Percentiles rank a stretch among this genome's conserved stretches.
These are phyloP conservation scores for Xerocomellus intermedius DNA, from an alignment of 768 basidiomycete genomes.

Conservation along the genomic window DNA sequence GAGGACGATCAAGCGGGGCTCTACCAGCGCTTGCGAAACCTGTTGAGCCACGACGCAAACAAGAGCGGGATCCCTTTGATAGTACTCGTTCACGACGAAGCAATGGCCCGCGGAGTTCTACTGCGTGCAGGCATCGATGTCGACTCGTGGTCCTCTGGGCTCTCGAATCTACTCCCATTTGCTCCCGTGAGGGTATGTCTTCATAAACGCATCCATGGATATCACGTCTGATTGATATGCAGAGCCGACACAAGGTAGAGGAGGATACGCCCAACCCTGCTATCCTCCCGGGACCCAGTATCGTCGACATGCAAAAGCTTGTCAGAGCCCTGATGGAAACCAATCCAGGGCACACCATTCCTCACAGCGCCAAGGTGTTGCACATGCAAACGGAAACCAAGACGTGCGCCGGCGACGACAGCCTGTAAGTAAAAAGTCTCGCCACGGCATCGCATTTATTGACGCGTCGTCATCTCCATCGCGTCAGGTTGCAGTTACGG, in stretches of 20 bases:
- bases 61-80: conserved; percentile 36
- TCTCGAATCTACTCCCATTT: conserved; percentile 24
- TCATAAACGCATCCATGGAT: background rate
- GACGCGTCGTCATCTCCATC: background rate
- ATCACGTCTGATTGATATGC: background rate
- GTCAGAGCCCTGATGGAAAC: conserved; percentile 41
- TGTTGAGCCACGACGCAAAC: conserved; percentile 21
- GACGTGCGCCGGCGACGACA: conserved; percentile 54
- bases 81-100: conserved; percentile 46
- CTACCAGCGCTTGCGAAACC: conserved; percentile 12
- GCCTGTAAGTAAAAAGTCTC: conserved; percentile 36
- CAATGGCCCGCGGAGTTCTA: conserved; percentile 40
- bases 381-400: conserved; percentile 32
- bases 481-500: conserved; percentile 38
- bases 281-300: conserved; percentile 28
- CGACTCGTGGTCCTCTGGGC: conserved; percentile 40
- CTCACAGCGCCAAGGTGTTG: conserved; percentile 35
- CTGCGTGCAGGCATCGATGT: conserved; percentile 41
- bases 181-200: conserved; percentile 6
- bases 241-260: conserved; percentile 13
- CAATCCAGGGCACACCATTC: conserved; percentile 21
- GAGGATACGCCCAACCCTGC: background rate
- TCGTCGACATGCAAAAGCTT: conserved; percentile 42
- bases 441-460: background rate
- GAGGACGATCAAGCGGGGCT: conserved; percentile 11